These are phyloP conservation scores for Colletotrichum zoysiae DNA, from an alignment of 2,329 filamentous ascomycete species.

Conservation along the genomic window DNA sequence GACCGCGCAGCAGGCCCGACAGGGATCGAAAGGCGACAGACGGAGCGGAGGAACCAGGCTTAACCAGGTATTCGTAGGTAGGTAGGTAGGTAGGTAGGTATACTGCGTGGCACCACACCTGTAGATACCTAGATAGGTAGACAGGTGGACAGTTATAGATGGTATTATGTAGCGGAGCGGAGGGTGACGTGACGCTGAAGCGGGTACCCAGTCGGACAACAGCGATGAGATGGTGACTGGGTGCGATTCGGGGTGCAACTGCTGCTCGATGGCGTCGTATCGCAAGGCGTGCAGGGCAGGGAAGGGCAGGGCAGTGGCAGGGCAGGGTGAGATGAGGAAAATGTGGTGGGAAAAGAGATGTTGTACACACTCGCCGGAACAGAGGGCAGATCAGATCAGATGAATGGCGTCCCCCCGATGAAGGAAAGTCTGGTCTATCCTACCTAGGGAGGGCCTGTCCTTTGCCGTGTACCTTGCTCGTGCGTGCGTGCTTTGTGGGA, in stretches of 20 bases:
- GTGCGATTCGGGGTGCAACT: constrained; percentile 10
- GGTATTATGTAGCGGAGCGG: not conserved
- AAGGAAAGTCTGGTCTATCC: not conserved
- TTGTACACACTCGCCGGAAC: constrained; percentile 13
- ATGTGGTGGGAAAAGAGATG: constrained; percentile 15
- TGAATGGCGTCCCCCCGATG: constrained; percentile 30
- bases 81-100: no score
- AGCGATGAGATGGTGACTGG: not conserved
- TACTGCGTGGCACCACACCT: no score
- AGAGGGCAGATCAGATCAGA: constrained; percentile 37
- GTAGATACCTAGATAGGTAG: no score
- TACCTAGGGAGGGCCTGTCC: constrained; percentile 24
- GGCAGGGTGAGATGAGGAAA: constrained; percentile 1
- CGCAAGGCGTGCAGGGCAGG: not conserved
- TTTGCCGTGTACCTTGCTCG: not conserved
- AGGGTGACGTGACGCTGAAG: not conserved
- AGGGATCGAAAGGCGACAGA: constrained; percentile 17
- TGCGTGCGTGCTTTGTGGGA: constrained; percentile 25
- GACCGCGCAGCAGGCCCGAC: constrained; percentile 12
- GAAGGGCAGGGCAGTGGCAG: not conserved
- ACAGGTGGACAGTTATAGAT: no score
- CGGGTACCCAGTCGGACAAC: constrained; percentile 2
- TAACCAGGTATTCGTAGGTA: not conserved
- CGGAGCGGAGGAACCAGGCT: constrained; percentile 6
- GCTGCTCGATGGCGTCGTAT: constrained; percentile 13